phyloP scores from a whole-genome alignment of 1,284 basidiomycete genomes.

The Cutaneotrichosporon spelunceum region DNA sequence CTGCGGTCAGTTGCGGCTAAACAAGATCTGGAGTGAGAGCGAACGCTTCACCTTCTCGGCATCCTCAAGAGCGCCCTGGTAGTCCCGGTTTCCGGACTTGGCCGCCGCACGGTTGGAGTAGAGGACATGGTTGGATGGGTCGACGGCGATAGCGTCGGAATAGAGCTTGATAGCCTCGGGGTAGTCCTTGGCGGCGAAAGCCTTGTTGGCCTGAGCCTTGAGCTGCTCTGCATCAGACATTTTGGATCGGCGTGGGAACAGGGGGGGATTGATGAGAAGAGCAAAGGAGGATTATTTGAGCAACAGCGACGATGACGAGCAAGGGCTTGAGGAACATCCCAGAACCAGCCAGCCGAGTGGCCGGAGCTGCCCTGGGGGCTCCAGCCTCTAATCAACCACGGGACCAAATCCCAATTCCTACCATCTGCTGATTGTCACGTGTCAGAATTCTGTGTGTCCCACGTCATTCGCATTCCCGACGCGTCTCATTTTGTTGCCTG shows the following conservation, averaged over 20 bases:
- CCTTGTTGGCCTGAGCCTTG: slow-evolving; percentile 94
- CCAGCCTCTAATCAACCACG: not conserved
- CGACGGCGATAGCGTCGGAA: slow-evolving; percentile 78
- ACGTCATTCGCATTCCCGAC: not conserved
- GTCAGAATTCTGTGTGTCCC: not conserved
- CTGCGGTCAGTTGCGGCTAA: slow-evolving; percentile 53
- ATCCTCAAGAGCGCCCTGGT: slow-evolving; percentile 74
- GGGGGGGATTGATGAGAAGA: no score
- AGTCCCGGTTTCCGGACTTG: slow-evolving; percentile 77
- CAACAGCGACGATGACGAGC: not conserved
- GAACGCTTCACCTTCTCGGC: slow-evolving; percentile 80
- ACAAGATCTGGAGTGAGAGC: not conserved
- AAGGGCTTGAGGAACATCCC: not conserved
- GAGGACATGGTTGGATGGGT: slow-evolving; percentile 79
- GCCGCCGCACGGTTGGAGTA: slow-evolving; percentile 93
- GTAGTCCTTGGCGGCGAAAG: slow-evolving; percentile 89
- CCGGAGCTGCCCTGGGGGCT: no score
- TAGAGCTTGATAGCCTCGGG: slow-evolving; percentile 78
- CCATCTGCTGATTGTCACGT: slow-evolving; percentile 1
- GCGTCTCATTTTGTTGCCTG: not conserved
- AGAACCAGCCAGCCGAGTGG: slow-evolving; percentile 3
- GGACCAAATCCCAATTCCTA: no score
- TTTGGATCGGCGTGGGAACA: not conserved
- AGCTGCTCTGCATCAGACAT: slow-evolving; percentile 54
- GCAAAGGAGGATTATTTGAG: not conserved